Evolutionary conservation across 2,329 filamentous ascomycete genomes (phyloP), one percentile per base, ranked within the genome.

Genomic region (Colletotrichum euphorbiae): DNA sequence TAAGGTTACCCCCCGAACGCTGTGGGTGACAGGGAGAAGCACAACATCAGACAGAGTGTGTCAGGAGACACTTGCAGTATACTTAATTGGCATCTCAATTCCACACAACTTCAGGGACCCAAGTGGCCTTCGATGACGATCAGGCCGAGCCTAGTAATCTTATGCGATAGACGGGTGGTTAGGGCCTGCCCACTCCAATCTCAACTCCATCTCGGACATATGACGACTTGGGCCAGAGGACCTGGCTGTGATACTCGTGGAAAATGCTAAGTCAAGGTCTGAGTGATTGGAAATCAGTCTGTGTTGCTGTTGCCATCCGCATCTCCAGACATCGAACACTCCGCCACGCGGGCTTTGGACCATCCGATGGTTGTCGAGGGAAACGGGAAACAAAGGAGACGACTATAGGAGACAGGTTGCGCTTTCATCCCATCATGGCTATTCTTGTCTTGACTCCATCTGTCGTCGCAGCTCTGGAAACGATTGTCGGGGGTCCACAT

Each of bases 21-120:
- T 42, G 62, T 60, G 31, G 48, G 46, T 60, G 66, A 69, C 62
- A 66, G 55, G 66, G 62, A 69, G 61, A 69, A 66, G 61, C 61
- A 55, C 62, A 54, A 66, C 66, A 65, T 66, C 54, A 50, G 61
- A 66, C 61, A 65, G 42, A n/a, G 31, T 17, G 50, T 66, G 61
- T 45, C 42, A 51, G 36, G 58, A 60, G 45, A 64, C 66, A 69
- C 48, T 46, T 69, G 66, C 54, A 17, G 36, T 42, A 21, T 50
- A 24, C 21, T 42, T 24, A 46, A 33, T 13, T 28, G 33, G 31
- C 40, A 48, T 48, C 21, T 42, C 15, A 48, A 40, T 46, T 33
- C n/a, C 43, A 45, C 40, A 38, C 54, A 33, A 21, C n/a, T 45
- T 48, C 21, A 64, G 52, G 60, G 52, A 38, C 8, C 28, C n/a